Base-by-base conservation (phyloP, 1,284 basidiomycete genomes). In the Heterobasidion parviporum region DNA sequence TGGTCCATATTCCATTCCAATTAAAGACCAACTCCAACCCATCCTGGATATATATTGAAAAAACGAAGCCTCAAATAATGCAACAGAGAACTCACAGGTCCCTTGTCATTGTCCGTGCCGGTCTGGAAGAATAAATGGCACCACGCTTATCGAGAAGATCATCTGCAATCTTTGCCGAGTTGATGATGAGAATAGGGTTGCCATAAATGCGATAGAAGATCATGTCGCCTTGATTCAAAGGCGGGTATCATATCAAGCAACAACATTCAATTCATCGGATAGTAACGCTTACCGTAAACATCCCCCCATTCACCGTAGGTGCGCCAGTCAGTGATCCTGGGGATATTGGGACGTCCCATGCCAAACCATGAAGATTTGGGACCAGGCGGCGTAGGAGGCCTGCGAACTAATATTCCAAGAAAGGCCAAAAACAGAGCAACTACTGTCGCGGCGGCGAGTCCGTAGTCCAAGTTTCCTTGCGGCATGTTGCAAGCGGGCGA, bases 171-270 rank as follows among this genome's bases (percentile, higher is more conserved):
- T 70, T 61, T 32, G 68, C 63, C 9, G 76, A 74, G 59, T 79
- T 81, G 38, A 81, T 62, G 33, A 81, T 67, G 34, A 80, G 62
- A 50, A 80, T 66, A 36, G 72, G 73, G 56, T 77, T 26, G 26
- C 50, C 32, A 20, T n/a, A 38, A 15, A 20, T 33, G 8, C 33
- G 32, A 15, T 34, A 34, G 35, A 14, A 52, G 15, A 52, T 18
- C 26, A 52, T 33, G 33, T 52, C 50, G 14, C 50, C 50, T 52
- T 5, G 8, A 41, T 41, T n/a, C 38, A 5, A n/a, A 10, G n/a
- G 12, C 10, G 38, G 0, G n/a, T n/a, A n/a, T 10, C n/a, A 41
- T n/a, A 41, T 12, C 38, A 41, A n/a, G 12, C 3, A 41, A n/a
- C 10, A 41, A 41, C 38, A 41, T 12, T n/a, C 3, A 12, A 10